Base-by-base conservation (phyloP, 2,329 filamentous ascomycete genomes). In the Calonectria fujianensis region DNA sequence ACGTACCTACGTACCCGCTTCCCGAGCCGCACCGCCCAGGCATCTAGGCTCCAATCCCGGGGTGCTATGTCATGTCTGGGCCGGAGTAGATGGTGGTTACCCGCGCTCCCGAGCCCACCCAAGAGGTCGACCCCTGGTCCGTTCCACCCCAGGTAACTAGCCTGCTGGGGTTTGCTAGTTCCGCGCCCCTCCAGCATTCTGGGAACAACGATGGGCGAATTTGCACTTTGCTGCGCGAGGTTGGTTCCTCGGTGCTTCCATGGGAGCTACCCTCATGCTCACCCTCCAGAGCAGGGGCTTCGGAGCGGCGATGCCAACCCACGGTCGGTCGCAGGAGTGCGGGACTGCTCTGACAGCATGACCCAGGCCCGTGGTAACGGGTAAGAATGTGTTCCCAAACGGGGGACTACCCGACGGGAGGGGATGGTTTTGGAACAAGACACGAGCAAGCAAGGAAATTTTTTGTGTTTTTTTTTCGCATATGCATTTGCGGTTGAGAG, bases 41-140 rank as follows among this genome's bases (percentile, higher is more conserved):
- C 67, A 61, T 70, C 75, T 78, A 80, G 79, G 79, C 79, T 80
- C 69, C 79, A 75, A 73, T 77, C 70, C 78, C 79, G 76, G 79
- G 76, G 76, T 77, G 74, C 45, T 61, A 59, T 68, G 50, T 63
- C 59, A 67, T 51, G 54, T 76, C 48, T 18, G 70, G 37, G 27
- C 37, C 59, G 64, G 54, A 27, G 20, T 63, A 41, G 57, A 70
- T 52, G 59, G 59, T 67, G 70, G 35, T 63, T 59, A 59, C 39
- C 63, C 51, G 64, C 41, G 51, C 61, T 52, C 41, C 50, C 59
- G 50, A 63, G 32, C 68, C 57, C 41, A 70, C 68, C 54, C 70
- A 69, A 54, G 50, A 57, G 64, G 24, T 39, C 29, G 32, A 64
- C 59, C 59, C 52, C 54, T 35, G 54, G 32, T 61, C 54, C 54